Evolutionary conservation across 2,329 filamentous ascomycete species (phyloP).

Genomic region (Gaeumannomyces tritici): DNA sequence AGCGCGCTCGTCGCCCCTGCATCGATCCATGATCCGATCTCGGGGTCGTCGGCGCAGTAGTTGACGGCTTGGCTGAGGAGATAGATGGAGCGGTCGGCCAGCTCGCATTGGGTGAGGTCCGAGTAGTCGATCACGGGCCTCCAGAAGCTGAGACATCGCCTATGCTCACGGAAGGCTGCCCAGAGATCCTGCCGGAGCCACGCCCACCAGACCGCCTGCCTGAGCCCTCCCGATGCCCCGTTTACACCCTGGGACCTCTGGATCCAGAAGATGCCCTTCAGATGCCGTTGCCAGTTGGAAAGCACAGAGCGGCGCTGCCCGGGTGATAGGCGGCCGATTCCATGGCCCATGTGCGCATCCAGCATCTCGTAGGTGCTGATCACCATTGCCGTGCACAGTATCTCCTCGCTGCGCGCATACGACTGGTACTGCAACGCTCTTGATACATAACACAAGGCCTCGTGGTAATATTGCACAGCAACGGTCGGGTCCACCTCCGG

Average conservation of each 20-base stretch:
- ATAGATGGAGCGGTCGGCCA: conserved; percentile 38
- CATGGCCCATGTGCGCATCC: conserved; percentile 19
- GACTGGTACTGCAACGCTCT: conserved; percentile 47
- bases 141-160: conserved; percentile 50
- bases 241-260: conserved; percentile 52
- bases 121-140: conserved; percentile 32
- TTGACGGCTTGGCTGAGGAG: conserved; percentile 43
- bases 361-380: conserved; percentile 60
- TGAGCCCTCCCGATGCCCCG: conserved; percentile 45
- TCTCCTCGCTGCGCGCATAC: conserved; percentile 47
- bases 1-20: too few species aligned
- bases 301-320: neutral
- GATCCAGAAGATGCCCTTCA: conserved; percentile 58
- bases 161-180: conserved; percentile 50
- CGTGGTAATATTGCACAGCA: conserved; percentile 48
- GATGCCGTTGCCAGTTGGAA: conserved; percentile 45
- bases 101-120: conserved; percentile 34
- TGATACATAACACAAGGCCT: conserved; percentile 52
- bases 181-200: conserved; percentile 59
- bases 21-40: neutral
- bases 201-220: conserved; percentile 54
- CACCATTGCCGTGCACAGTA: conserved; percentile 48
- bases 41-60: conserved; percentile 18
- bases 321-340: neutral
- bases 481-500: conserved; percentile 11